Percentiles rank a stretch among this genome's conserved stretches.
Conservation (phyloP, 2,329 filamentous ascomycete species). For the Aspergillus fumigatus region DNA sequence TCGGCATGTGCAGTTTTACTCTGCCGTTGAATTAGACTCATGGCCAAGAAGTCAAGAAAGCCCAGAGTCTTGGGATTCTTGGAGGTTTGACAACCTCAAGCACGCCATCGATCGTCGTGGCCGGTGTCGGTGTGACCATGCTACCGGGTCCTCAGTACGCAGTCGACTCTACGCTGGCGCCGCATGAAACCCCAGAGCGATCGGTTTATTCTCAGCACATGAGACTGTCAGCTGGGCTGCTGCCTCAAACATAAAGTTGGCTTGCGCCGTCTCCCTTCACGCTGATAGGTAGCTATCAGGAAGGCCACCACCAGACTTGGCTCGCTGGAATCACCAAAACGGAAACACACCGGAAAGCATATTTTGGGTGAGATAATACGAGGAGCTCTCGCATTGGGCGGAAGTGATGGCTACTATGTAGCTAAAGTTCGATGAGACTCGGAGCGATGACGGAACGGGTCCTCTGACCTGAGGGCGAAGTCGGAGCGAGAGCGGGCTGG, state of each 20-base stretch:
- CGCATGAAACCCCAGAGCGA: neutral
- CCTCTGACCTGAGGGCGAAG: slow-evolving; percentile 4
- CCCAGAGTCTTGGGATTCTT: slow-evolving; percentile 1
- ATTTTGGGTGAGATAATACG: neutral
- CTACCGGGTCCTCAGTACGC: neutral
- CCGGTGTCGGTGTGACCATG: neutral
- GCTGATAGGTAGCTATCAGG: neutral
- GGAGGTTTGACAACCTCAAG: neutral
- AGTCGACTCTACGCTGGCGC: neutral
- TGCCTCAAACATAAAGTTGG: neutral
- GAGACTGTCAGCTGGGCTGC: neutral
- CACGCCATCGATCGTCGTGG: neutral
- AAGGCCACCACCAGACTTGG: neutral
- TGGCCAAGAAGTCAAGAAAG: slow-evolving; percentile 10
- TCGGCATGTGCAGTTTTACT: neutral
- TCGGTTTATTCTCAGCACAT: neutral
- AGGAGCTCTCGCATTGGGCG: neutral
- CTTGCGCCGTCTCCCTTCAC: neutral
- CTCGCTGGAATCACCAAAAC: neutral
- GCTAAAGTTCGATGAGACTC: neutral
- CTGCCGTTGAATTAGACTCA: neutral
- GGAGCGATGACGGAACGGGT: neutral
- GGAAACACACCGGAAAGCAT: neutral
- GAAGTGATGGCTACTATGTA: neutral
- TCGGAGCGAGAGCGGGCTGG: slow-evolving; percentile 8